Conservation (phyloP, 345 rosid genomes). For the Angophora floribunda region DNA sequence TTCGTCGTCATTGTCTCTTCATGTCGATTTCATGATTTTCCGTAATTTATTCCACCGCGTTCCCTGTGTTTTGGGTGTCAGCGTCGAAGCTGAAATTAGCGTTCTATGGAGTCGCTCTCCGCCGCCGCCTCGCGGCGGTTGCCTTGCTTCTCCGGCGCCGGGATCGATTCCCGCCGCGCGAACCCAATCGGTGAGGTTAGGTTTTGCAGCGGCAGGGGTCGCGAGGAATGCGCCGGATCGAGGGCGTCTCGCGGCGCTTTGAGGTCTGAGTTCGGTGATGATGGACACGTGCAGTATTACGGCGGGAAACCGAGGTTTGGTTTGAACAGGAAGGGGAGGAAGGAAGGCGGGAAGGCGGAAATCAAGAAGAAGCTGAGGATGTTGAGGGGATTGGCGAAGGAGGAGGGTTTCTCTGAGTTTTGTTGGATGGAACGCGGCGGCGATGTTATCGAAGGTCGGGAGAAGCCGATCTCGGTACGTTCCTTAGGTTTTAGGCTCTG, state of each 20-base stretch:
- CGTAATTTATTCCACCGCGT: not conserved
- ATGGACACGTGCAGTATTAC: conserved; percentile 29
- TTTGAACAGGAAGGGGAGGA: conserved; percentile 6
- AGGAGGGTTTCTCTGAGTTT: conserved; percentile 29
- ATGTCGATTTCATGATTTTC: not conserved
- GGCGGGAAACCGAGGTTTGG: conserved; percentile 9
- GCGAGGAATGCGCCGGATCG: not conserved
- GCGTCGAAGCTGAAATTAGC: not conserved
- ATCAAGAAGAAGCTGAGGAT: conserved; percentile 36
- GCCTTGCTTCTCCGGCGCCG: not conserved
- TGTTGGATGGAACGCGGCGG: conserved; percentile 21
- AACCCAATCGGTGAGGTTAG: not conserved
- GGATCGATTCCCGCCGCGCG: not conserved
- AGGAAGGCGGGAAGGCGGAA: conserved; percentile 20
- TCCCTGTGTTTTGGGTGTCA: not conserved
- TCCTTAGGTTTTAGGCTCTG: not conserved
- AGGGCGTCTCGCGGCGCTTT: not conserved
- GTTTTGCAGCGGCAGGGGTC: not conserved
- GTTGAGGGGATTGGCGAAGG: conserved; percentile 29
- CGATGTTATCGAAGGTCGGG: conserved; percentile 22
- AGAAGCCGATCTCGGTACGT: conserved; percentile 35
- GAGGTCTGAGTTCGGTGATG: conserved; percentile 19
- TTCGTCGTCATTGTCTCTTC: not conserved
- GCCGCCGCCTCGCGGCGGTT: conserved; percentile 10
- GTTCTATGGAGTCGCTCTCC: not conserved